A percentile compares a stretch with the other conserved stretches of the same genome.
Evolutionary conservation across 148 eudicot genomes (phyloP).

Genomic region (Spergularia bocconei): DNA sequence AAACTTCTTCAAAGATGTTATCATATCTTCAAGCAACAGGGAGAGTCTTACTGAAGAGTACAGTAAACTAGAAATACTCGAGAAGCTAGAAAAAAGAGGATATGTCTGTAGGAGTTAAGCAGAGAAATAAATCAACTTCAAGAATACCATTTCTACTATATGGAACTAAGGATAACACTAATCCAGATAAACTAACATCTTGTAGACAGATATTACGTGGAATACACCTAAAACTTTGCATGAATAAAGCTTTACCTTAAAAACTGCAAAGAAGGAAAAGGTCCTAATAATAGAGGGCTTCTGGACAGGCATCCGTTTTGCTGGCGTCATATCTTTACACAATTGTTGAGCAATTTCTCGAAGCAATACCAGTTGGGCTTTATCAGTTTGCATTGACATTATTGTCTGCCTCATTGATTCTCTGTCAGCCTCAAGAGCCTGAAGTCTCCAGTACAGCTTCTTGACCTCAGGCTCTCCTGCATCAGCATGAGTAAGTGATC

Average conservation of each 20-base stretch:
- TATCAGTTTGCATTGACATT: conserved; percentile 87
- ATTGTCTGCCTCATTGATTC: conserved; percentile 92
- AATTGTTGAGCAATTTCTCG: conserved; percentile 94
- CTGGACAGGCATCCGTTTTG: conserved; percentile 48
- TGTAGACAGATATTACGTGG: background rate
- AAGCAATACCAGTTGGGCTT: conserved; percentile 81
- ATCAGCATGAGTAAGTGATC: conserved; percentile 43
- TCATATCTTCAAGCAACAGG: background rate
- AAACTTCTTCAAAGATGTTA: background rate
- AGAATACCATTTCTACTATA: background rate
- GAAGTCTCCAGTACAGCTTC: conserved; percentile 80
- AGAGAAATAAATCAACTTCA: background rate
- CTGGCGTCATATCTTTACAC: conserved; percentile 76
- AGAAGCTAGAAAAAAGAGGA: background rate
- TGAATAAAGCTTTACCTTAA: conserved; percentile 54
- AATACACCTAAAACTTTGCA: background rate
- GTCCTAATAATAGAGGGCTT: conserved; percentile 44
- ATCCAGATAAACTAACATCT: background rate
- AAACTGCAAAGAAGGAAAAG: conserved; percentile 54
- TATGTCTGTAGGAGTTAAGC: background rate
- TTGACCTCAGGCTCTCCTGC: conserved; percentile 62
- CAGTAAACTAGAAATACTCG: background rate
- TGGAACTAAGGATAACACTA: background rate
- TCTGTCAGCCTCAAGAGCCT: conserved; percentile 96
- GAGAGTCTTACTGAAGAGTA: too few relatives aligned